A percentile compares a stretch with the other conserved stretches of the same genome.
phyloP scores from a whole-genome alignment of 192 early-diverging fungal genomes.

The Entomortierella beljakovae region DNA sequence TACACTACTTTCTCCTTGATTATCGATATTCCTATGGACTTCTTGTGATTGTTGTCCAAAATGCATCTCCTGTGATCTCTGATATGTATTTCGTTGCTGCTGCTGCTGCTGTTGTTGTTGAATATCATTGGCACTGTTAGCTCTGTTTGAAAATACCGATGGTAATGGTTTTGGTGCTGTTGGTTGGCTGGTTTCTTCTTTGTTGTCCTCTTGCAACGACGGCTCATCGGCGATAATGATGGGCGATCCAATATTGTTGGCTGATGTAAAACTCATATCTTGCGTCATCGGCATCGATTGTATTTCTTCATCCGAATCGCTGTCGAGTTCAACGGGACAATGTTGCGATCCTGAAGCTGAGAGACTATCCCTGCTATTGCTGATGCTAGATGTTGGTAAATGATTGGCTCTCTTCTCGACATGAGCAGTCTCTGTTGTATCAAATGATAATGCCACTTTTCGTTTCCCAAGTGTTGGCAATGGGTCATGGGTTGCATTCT shows the following conservation, averaged over 20 bases:
- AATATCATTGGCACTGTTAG: neutral
- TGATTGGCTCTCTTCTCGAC: neutral
- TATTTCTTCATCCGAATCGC: constrained; percentile 13
- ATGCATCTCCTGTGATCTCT: neutral
- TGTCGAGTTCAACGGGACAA: constrained; percentile 22
- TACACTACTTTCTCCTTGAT: neutral
- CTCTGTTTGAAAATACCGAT: neutral
- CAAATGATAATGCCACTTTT: neutral
- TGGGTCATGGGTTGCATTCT: neutral
- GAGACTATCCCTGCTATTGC: neutral
- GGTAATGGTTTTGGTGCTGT: too few relatives aligned
- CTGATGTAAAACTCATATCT: neutral
- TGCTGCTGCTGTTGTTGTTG: constrained; percentile 3
- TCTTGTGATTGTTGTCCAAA: neutral
- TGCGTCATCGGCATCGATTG: neutral
- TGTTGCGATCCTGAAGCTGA: constrained; percentile 5
- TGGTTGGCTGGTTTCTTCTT: too few relatives aligned
- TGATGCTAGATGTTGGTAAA: neutral
- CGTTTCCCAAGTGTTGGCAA: constrained; percentile 17
- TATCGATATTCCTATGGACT: too few relatives aligned
- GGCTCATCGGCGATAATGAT: neutral
- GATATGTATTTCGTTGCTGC: constrained; percentile 9
- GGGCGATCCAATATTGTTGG: neutral
- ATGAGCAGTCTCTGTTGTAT: neutral
- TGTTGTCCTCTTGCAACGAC: neutral